Base-by-base conservation (phyloP, 2,329 filamentous ascomycete genomes). In the Trichoderma asperellum region DNA sequence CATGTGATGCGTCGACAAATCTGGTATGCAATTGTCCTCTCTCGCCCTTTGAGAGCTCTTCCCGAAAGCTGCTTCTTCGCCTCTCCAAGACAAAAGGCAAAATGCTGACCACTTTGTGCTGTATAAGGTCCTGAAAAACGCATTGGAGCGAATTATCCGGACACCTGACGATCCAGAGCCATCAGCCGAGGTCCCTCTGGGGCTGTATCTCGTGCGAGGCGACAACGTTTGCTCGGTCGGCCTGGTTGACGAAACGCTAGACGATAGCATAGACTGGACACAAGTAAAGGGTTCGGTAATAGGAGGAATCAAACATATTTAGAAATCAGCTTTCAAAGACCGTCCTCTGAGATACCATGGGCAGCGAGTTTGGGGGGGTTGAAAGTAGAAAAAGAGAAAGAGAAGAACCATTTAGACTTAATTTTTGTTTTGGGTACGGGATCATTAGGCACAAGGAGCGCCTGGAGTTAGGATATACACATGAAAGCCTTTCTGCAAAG, bases 141-240 rank as follows among this genome's bases (percentile, higher is more conserved):
- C 95, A 4, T 84, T 94, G 71, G 96, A 99, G 81, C 92, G 96
- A 73, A 92, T 97, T 72, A 97, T 99, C 75, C 91, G 93, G 72
- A 91, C 92, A 1, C 87, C 88, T 55, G 94, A 97, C 77, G 93
- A 97, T 76, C 87, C 89, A 52, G 93, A 97, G 74, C 88, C 91
- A 0, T 96, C 92, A 55, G 88, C 90, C 70, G 89, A 96, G 77
- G 90, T 96, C 21, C 89, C 91, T 5, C 88, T 97, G 71, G 96
- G 96, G 1, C 82, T 98, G 6, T 98, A 97, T 79, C 86, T 99
- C 69, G 92, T 99, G 69, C 88, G 96, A 70, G 96, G 96, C 64
- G 96, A 99, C 79, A 97, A 96, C 77, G 95, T 99, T 59, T 94
- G 94, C 71, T 86, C 96, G 18, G 92, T 96, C 69, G 96, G 96